phyloP scores from a whole-genome alignment of 2,329 filamentous ascomycete species.

The Verticillium nonalfalfae region DNA sequence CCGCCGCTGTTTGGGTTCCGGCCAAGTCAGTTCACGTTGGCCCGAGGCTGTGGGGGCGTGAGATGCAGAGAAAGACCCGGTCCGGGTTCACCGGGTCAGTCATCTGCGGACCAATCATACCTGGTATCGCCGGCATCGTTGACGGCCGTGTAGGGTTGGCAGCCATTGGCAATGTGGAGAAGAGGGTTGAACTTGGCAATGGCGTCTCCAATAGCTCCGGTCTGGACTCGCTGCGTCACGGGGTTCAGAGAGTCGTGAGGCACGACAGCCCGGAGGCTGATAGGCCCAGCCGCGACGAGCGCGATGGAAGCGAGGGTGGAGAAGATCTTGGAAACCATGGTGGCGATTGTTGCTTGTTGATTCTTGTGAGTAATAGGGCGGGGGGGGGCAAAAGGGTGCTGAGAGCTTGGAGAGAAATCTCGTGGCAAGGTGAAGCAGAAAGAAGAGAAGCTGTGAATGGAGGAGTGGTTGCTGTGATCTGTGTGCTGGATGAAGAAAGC shows the following conservation, averaged over 20 bases:
- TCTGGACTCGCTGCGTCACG: slow-evolving; percentile 2
- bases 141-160: slow-evolving; percentile 13
- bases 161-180: slow-evolving; percentile 17
- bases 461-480: neutral
- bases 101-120: slow-evolving; percentile 4
- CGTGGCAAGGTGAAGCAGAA: neutral
- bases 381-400: neutral
- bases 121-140: slow-evolving; percentile 11
- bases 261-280: slow-evolving; percentile 1
- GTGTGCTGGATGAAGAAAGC: neutral
- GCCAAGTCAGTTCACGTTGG: neutral
- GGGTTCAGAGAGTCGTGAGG: slow-evolving; percentile 2
- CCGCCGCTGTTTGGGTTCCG: slow-evolving; percentile 19
- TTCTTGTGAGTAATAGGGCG: neutral
- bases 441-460: neutral
- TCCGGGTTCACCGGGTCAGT: neutral
- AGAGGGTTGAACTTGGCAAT: slow-evolving; percentile 13
- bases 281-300: slow-evolving; percentile 2
- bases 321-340: slow-evolving; percentile 6
- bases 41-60: too few relatives aligned
- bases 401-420: neutral
- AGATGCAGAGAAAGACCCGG: neutral
- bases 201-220: slow-evolving; percentile 6
- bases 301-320: slow-evolving; percentile 3
- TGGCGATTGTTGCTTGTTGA: neutral